Base-by-base conservation (phyloP, 2,329 filamentous ascomycete genomes). In the Penicillium palitans region DNA sequence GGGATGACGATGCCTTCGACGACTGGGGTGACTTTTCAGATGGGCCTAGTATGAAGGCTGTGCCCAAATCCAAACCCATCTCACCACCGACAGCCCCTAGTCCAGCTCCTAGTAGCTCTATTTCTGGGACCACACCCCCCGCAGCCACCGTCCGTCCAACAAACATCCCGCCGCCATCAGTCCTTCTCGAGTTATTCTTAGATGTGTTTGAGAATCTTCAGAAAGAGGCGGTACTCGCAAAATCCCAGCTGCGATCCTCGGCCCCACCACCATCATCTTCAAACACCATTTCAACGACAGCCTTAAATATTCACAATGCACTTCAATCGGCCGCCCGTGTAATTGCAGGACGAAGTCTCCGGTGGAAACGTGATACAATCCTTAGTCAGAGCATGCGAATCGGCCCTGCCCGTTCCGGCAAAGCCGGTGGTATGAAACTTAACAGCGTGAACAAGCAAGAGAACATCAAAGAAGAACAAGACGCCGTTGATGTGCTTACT, bases 331-430 rank as follows among this genome's bases (percentile, higher is more conserved):
- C 89, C 25, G 90, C 86, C n/a, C 89, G 88, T 45, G 84, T 97
- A 50, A 87, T 97, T 57, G 90, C 90, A 1, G 93, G 93, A 12
- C 87, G 93, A 58, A 92, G 90, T 68, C 79, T 90, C 52, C 88
- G 93, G 57, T 98, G 93, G 93, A 93, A 96, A 72, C 85, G 93
- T 54, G 93, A 98, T 75, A 88, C 86, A 61, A 87, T 91, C 61
- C 80, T 98, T 13, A 85, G 90, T 1, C 91, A 96, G 74, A 88
- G 88, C 69, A 96, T 96, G 90, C 87, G 89, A 57, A 96, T 98
- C 61, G 86, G 86, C 0, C 84, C 84, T 21, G 90, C 91, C 1
- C 86, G 87, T 17, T 84, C 87, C 2, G 88, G 87, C 3, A 91
- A 90, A 67, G 74, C 78, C 51, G 87, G 82, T n/a, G 86, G 93